Evolutionary conservation across 2,329 filamentous ascomycete genomes (phyloP), one percentile per base, ranked within the genome.

Genomic region (Graphiopsis chlorocephala): DNA sequence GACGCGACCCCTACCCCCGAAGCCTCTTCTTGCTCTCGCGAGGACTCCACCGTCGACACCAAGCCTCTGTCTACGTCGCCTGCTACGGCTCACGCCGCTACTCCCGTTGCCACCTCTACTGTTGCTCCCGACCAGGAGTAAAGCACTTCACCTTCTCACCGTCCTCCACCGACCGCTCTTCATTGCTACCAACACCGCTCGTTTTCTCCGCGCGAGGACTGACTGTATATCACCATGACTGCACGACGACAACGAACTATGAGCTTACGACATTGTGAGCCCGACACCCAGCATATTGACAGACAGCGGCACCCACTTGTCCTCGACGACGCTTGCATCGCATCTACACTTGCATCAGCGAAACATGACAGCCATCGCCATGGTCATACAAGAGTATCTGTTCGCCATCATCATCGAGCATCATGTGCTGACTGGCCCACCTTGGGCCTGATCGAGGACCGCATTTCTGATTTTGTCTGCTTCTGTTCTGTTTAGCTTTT

Each of bases 41-140:
- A 56, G 35, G 63, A 61, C 12, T 29, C 64, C 23, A 50, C 29
- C 25, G 31, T 55, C 14, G 69, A 70, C 28, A 59, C 66, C 42
- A 74, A 74, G 72, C 62, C 66, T 14, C 59, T 66, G 42, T 60
- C 64, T 26, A 68, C 66, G 20, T 70, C 71, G 26, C 68, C 71
- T 12, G 68, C 65, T 23, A 68, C 68, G 38, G 69, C 66, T 45
- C 63, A 68, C 23, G 69, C 65, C 26, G 65, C 66, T 60, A 72
- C 67, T 66, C 69, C 71, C n/a, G 70, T 71, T 55, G 69, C 50
- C 50, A 53, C 71, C 61, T 70, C 71, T 52, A 69, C 68, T 29
- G 62, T 66, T 58, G 63, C 70, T 56, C 65, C 69, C 29, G 69
- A 71, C 62, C 66, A 71, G 65, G 71, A 72, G 66, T 72, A 69